Base-by-base conservation (phyloP, 2,329 filamentous ascomycete species). In the Tolypocladium guangdongense region DNA sequence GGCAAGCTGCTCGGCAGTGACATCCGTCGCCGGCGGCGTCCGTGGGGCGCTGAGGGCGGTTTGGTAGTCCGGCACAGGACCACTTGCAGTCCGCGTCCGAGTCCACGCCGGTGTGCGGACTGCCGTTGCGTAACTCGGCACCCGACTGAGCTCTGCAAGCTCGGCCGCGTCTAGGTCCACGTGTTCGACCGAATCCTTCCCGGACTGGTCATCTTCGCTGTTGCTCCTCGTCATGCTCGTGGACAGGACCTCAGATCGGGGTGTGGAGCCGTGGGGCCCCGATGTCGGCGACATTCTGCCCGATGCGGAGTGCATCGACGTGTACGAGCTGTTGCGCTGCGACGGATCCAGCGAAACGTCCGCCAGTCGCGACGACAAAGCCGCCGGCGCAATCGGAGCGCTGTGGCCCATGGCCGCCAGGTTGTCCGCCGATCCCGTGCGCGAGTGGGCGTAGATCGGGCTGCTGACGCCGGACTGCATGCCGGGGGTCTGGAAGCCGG, bases 401-500 rank as follows among this genome's bases (percentile, higher is more conserved):
- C 60, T 62, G 54, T 67, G 61, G 2, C 60, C 58, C 51, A 71
- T 64, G 83, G 72, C 4, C 77, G 81, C 49, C 49, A 97, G 74
- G 64, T 96, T 92, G 62, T 97, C 93, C 11, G 78, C 74, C 0
- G 92, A 97, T 7, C 87, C 85, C 48, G 85, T 81, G 53, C 90
- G 83, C 52, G 88, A 86, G 50, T 82, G 80, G 8, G 76, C 78
- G 62, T 83, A 84, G 61, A 90, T 85, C 0, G 93, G 93, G 37
- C 90, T 96, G 65, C 81, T 90, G 54, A 89, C 78, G n/a, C 85
- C 84, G 52, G 88, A 86, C 72, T 76, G 80, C 37, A 81, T 74
- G 1, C 78, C 83, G 1, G 87, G 86, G 0, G 87, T 90, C 70
- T 90, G 85, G 66, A 91, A 87, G n/a, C 88, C 89, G 52, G 78